Percentiles rank a stretch among this genome's conserved stretches.
Evolutionary conservation across 345 rosid species (phyloP).

Genomic region (Arabidopsis arenosa): DNA sequence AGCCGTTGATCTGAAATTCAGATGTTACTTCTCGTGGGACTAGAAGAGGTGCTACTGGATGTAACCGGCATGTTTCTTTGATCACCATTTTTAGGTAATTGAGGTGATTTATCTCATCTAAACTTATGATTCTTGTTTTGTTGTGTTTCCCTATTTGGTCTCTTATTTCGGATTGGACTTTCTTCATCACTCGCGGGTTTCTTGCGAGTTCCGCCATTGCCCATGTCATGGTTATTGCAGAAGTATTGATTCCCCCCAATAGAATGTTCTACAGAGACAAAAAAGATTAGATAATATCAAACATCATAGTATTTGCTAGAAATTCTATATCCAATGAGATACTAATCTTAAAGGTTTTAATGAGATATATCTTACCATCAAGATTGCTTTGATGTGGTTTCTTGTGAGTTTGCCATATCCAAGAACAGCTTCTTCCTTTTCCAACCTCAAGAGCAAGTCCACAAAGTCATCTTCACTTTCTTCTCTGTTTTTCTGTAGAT

Average conservation of each 20-base stretch:
- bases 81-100: slow-evolving; percentile 49
- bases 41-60: slow-evolving; percentile 50
- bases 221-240: slow-evolving; percentile 56
- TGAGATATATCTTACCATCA: slow-evolving; percentile 28
- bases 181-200: slow-evolving; percentile 60
- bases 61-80: slow-evolving; percentile 53
- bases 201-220: slow-evolving; percentile 63
- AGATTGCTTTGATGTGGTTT: slow-evolving; percentile 42
- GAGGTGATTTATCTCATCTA: slow-evolving; percentile 36
- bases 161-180: slow-evolving; percentile 58
- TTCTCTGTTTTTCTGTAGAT: slow-evolving; percentile 40
- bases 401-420: slow-evolving; percentile 42
- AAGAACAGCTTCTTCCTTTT: slow-evolving; percentile 42
- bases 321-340: background rate
- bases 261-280: slow-evolving; percentile 44
- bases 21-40: slow-evolving; percentile 50
- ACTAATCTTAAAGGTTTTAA: background rate
- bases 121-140: slow-evolving; percentile 27
- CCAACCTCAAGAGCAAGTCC: slow-evolving; percentile 51
- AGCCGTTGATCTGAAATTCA: slow-evolving; percentile 40
- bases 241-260: slow-evolving; percentile 54
- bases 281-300: background rate
- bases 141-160: slow-evolving; percentile 29
- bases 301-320: background rate
- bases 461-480: slow-evolving; percentile 38